These are phyloP conservation scores for Geopyxis carbonaria DNA, from an alignment of 495 filamentous ascomycete genomes.

Conservation along the genomic window DNA sequence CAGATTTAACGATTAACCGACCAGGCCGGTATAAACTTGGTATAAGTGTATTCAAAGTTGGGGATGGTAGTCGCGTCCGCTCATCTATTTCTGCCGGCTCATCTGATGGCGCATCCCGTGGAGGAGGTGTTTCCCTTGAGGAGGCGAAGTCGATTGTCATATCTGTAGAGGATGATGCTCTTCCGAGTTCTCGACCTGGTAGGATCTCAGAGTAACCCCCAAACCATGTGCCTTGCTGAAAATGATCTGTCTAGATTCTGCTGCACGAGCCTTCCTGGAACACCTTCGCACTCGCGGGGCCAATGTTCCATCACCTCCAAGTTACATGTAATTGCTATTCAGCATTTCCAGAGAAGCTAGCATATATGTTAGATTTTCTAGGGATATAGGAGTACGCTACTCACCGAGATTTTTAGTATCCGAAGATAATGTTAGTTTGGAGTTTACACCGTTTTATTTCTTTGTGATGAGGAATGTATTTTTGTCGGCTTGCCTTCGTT, in stretches of 20 bases:
- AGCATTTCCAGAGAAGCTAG: no score
- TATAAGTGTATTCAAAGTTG: conserved; percentile 23
- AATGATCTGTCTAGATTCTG: conserved; percentile 6
- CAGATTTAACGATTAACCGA: conserved; percentile 20
- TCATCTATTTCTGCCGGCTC: conserved; percentile 1
- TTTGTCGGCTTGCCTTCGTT: no score
- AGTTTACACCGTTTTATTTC: no score
- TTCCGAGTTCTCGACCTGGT: conserved; percentile 13
- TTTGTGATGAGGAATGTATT: no score
- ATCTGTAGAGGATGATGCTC: conserved; percentile 13
- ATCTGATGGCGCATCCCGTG: conserved; percentile 8
- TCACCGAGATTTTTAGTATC: no score
- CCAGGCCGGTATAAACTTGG: conserved; percentile 21
- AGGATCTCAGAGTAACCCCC: conserved; percentile 2
- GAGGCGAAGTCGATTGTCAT: conserved; percentile 22
- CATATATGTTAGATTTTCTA: no score
- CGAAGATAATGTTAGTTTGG: no score
- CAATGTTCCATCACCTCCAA: conserved; percentile 15
- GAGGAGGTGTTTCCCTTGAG: conserved; percentile 18
- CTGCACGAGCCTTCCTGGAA: conserved; percentile 16
- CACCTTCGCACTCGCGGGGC: conserved; percentile 16
- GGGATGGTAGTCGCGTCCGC: conserved; percentile 11
- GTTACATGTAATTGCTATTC: no score
- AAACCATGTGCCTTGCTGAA: conserved; percentile 6
- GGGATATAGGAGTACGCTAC: no score